These are phyloP conservation scores for Phycomyces blakesleeanus DNA, from an alignment of 192 early-diverging fungal genomes.

Conservation along the genomic window DNA sequence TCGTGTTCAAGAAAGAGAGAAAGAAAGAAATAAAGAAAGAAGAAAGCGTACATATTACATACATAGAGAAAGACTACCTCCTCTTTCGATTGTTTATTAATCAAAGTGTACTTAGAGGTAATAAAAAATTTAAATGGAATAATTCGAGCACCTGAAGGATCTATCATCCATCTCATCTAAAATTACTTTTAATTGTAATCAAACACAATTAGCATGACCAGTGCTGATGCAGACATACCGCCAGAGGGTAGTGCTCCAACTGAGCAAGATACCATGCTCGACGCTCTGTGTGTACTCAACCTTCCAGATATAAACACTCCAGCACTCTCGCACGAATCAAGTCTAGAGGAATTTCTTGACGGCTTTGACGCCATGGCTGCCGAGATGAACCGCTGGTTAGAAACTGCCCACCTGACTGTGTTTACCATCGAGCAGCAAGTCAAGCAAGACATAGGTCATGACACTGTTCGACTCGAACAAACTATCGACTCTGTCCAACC, in stretches of 20 bases:
- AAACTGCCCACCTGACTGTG: slow-evolving; percentile 48
- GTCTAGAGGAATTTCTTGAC: background rate
- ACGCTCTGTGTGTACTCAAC: background rate
- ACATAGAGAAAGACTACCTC: too few relatives aligned
- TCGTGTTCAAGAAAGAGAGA: too few relatives aligned
- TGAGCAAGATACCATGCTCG: background rate
- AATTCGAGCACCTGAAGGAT: too few relatives aligned
- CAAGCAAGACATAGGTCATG: background rate
- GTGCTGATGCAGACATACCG: too few relatives aligned
- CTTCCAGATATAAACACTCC: background rate
- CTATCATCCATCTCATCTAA: too few relatives aligned
- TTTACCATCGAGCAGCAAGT: slow-evolving; percentile 52
- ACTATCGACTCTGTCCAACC: slow-evolving; percentile 34
- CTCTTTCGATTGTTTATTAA: too few relatives aligned
- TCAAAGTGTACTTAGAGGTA: too few relatives aligned
- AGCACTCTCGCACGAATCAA: background rate
- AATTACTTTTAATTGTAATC: too few relatives aligned
- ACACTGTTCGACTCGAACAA: slow-evolving; percentile 21
- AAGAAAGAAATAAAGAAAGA: too few relatives aligned
- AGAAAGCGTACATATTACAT: too few relatives aligned
- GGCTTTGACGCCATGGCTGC: background rate
- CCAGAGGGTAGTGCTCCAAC: background rate
- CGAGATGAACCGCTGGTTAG: slow-evolving; percentile 45
- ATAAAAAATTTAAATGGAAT: too few relatives aligned
- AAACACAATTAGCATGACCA: too few relatives aligned